Base-by-base conservation (phyloP, 139 green algal genomes). In the Raphidocelis subcapitata region DNA sequence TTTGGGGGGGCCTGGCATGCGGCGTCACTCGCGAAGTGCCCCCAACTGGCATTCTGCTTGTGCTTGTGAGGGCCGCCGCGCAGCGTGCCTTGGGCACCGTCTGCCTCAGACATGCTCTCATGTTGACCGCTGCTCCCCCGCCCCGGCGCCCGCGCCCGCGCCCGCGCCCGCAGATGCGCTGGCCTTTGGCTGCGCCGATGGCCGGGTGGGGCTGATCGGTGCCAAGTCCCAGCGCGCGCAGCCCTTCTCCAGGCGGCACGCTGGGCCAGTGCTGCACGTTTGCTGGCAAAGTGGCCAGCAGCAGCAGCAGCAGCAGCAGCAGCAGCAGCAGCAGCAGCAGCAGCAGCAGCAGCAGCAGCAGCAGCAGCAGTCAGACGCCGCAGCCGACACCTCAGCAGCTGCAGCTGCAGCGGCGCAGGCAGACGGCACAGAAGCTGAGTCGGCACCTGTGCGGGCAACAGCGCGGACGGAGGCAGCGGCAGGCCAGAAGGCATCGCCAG, bases 141-240 rank as follows among this genome's bases (percentile, higher is more conserved):
- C 31, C 29, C 62, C 21, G 12, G 5, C 18, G 0, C 15, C 32
- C 49, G 5, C 51, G 18, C 36, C 5, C 24, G 1, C 29, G 20
- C 15, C 29, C 24, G 4, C 32, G 26, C 5, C 5, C 29, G 26
- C 81, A 82, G 72, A 75, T 32, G 65, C 78, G 26, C 57, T 89
- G 20, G 84, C 78, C 1, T 85, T 84, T 61, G 84, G 84, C 28
- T 89, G 81, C 67, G 29, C 44, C 16, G 76, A 89, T 36, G 84
- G 84, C 65, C 72, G 52, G 0, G 75, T 89, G 33, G 84, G 81
- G 21, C 29, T 87, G 12, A 79, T 82, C 62, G 78, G 85, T 36
- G 59, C 69, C 0, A 47, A 37, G 0, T 41, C 33, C 2, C 56
- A 82, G 23, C 29, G 37, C 24, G 57, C 66, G 5, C 23, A 47